Evolutionary conservation across 805 yeast species (phyloP).

Genomic region (Yarrowia divulgata): DNA sequence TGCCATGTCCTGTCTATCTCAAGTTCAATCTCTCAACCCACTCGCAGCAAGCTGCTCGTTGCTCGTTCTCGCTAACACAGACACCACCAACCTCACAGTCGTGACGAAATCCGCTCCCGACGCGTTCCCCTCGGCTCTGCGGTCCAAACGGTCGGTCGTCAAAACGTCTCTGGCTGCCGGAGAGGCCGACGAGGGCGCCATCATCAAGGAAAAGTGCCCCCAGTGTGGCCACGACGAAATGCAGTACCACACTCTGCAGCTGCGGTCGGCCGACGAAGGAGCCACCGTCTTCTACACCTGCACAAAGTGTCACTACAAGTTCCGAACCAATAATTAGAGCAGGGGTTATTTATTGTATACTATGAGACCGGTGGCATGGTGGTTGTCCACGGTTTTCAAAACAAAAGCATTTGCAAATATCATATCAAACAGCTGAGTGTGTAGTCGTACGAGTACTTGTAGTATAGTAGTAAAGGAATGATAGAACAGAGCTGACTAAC

Average conservation of each 20-base stretch:
- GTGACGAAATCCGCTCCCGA: constrained; percentile 87
- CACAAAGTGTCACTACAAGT: constrained; percentile 88
- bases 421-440: too few species aligned
- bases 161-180: constrained; percentile 78
- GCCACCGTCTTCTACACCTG: constrained; percentile 98
- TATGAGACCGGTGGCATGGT: neutral
- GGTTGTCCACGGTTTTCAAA: neutral
- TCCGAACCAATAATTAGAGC: constrained; percentile 84
- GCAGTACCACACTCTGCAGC: constrained; percentile 95
- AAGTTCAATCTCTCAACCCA: neutral
- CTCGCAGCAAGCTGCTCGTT: neutral
- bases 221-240: constrained; percentile 97
- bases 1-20: too few species aligned
- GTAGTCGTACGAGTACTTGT: too few species aligned
- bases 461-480: too few species aligned
- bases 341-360: constrained; percentile 30
- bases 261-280: constrained; percentile 99
- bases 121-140: constrained; percentile 89
- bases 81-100: constrained; percentile 81
- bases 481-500: too few species aligned
- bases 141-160: constrained; percentile 85
- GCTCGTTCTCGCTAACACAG: constrained; percentile 42
- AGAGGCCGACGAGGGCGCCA: constrained; percentile 93
- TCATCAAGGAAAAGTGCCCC: constrained; percentile 98
- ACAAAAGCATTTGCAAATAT: neutral